Conservation (phyloP, 257 asterid species). For the Perilla frutescens region DNA sequence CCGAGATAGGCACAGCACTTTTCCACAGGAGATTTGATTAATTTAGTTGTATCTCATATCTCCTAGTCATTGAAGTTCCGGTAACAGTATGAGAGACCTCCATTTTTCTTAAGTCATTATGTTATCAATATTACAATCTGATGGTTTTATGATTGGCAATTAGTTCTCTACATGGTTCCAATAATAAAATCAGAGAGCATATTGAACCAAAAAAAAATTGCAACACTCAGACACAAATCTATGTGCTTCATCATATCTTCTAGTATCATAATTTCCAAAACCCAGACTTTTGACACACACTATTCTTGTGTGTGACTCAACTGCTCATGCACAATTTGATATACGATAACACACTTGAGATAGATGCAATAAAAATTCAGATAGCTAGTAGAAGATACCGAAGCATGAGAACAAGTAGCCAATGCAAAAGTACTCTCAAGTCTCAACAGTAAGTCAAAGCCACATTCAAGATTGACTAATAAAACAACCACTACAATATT, state of each 20-base stretch:
- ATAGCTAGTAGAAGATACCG: neutral
- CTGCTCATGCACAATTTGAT: constrained; percentile 5
- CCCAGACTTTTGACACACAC: neutral
- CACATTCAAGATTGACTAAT: constrained; percentile 29
- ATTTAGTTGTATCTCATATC: neutral
- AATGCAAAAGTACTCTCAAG: constrained; percentile 7
- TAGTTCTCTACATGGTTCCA: neutral
- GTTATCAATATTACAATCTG: neutral
- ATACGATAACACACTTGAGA: neutral
- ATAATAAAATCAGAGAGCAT: neutral
- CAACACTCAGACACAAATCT: neutral
- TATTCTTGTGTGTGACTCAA: neutral
- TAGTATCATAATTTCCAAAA: neutral
- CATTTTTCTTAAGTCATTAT: neutral
- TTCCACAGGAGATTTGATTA: neutral
- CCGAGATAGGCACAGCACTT: constrained; percentile 1
- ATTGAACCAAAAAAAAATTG: neutral
- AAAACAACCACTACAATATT: constrained; percentile 26
- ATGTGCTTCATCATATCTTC: neutral
- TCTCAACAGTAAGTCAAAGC: constrained; percentile 27
- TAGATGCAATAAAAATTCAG: neutral
- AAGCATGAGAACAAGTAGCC: constrained; percentile 22
- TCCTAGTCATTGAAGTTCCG: neutral
- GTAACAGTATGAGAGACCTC: neutral
- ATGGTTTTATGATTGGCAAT: neutral